phyloP scores from a whole-genome alignment of 2,329 filamentous ascomycete genomes.

The Stagonosporopsis chrysanthemi region DNA sequence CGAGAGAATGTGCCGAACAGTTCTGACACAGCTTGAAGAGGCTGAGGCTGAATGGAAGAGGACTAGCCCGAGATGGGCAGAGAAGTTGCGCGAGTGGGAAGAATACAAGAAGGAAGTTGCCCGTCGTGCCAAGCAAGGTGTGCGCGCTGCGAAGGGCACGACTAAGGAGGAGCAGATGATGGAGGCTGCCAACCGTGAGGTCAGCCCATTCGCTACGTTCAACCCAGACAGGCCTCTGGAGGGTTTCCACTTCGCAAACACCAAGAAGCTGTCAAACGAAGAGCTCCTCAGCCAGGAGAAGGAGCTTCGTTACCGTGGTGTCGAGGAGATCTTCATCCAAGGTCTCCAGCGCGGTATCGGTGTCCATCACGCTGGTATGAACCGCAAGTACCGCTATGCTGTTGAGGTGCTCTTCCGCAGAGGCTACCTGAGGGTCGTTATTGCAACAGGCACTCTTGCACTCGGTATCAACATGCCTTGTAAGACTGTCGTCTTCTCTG shows the following conservation, averaged over 20 bases:
- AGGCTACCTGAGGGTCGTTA: slow-evolving; percentile 72
- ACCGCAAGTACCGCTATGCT: slow-evolving; percentile 74
- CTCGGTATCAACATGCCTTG: slow-evolving; percentile 78
- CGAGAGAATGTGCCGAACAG: slow-evolving; percentile 62
- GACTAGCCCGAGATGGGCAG: slow-evolving; percentile 66
- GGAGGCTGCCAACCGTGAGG: slow-evolving; percentile 64
- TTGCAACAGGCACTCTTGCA: slow-evolving; percentile 78
- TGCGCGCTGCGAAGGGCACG: slow-evolving; percentile 55
- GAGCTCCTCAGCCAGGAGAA: slow-evolving; percentile 66
- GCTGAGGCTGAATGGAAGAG: slow-evolving; percentile 67
- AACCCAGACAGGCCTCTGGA: slow-evolving; percentile 69
- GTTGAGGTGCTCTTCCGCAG: slow-evolving; percentile 79
- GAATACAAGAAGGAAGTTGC: slow-evolving; percentile 61
- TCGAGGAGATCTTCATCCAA: slow-evolving; percentile 63
- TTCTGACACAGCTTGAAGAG: slow-evolving; percentile 62
- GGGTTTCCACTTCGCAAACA: slow-evolving; percentile 72
- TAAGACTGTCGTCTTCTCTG: slow-evolving; percentile 79
- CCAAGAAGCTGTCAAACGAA: slow-evolving; percentile 62
- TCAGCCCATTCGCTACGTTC: slow-evolving; percentile 68
- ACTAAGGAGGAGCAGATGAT: slow-evolving; percentile 65
- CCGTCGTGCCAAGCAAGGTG: slow-evolving; percentile 54
- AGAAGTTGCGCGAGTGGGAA: slow-evolving; percentile 65
- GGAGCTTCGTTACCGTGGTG: slow-evolving; percentile 60
- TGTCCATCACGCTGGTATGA: slow-evolving; percentile 82
- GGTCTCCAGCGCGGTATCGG: slow-evolving; percentile 73